These are phyloP conservation scores for Backusella australiensis DNA, from an alignment of 192 early-diverging fungal species.

Conservation along the genomic window DNA sequence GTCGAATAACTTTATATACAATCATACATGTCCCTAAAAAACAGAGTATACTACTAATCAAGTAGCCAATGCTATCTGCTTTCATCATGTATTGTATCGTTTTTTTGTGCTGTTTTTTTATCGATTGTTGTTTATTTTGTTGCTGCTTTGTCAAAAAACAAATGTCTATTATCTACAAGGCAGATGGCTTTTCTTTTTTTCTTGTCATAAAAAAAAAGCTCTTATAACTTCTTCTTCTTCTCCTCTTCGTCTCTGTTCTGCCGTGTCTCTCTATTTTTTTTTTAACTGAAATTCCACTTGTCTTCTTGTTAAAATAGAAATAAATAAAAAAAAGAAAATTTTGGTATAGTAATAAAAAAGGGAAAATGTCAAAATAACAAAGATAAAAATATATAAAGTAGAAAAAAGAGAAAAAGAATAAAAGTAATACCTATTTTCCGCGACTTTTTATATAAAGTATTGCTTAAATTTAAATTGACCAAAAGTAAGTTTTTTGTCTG, in stretches of 20 bases:
- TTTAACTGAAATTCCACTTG: neutral
- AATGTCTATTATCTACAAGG: neutral
- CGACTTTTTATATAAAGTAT: neutral
- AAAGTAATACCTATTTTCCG: neutral
- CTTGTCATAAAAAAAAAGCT: constrained; percentile 3
- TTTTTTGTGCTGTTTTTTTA: neutral
- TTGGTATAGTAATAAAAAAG: neutral
- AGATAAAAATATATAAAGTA: neutral
- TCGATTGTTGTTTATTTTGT: neutral
- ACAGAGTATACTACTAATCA: neutral
- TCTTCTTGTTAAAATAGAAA: neutral
- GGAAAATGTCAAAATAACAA: too few species aligned
- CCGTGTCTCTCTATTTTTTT: neutral
- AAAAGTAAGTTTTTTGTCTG: neutral
- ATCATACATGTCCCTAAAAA: neutral
- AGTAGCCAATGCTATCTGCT: neutral
- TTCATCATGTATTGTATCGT: neutral
- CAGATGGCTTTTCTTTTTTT: neutral
- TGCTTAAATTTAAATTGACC: neutral
- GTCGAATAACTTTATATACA: neutral
- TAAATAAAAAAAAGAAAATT: neutral
- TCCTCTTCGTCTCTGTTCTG: neutral
- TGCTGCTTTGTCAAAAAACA: neutral
- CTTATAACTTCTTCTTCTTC: neutral
- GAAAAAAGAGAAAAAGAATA: neutral